Percentiles rank a stretch among this genome's conserved stretches.
Conservation (phyloP, 345 rosid species). For the Eucalyptus curtisii region DNA sequence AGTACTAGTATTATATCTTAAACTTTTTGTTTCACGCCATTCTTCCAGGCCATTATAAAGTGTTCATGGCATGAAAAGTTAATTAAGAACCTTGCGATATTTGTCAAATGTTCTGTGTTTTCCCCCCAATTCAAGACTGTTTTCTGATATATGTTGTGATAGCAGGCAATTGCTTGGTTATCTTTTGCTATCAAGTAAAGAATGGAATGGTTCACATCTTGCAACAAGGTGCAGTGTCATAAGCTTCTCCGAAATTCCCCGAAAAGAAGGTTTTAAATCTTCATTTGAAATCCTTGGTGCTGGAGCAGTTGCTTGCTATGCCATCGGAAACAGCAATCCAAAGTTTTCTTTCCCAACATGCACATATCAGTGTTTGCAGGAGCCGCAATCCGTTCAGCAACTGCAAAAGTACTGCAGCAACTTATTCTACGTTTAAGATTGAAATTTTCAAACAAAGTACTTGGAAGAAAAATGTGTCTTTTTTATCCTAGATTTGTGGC, state of each 20-base stretch:
- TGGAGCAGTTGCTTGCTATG: constrained; percentile 80
- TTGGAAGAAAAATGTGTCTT: not conserved
- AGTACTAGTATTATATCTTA: not conserved
- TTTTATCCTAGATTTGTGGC: not conserved
- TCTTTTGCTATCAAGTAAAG: constrained; percentile 58
- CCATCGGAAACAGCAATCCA: constrained; percentile 49
- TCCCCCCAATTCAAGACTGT: not conserved
- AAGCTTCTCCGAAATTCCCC: constrained; percentile 16
- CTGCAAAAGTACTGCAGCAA: constrained; percentile 52
- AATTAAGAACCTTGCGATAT: not conserved
- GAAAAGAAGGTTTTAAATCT: constrained; percentile 46
- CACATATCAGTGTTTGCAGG: constrained; percentile 35
- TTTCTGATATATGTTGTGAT: constrained; percentile 14
- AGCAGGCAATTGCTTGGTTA: constrained; percentile 85
- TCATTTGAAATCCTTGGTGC: constrained; percentile 74
- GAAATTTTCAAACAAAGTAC: not conserved
- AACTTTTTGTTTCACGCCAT: not conserved
- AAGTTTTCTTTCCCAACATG: constrained; percentile 82
- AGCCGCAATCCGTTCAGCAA: constrained; percentile 44
- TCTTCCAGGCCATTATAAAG: not conserved
- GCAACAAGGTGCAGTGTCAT: constrained; percentile 54
- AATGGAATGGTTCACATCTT: constrained; percentile 36
- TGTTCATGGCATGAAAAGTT: not conserved
- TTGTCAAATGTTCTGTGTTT: not conserved
- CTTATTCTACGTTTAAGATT: not conserved